Base-by-base conservation (phyloP, 1,284 basidiomycete genomes). In the Leccinum ponderosum region DNA sequence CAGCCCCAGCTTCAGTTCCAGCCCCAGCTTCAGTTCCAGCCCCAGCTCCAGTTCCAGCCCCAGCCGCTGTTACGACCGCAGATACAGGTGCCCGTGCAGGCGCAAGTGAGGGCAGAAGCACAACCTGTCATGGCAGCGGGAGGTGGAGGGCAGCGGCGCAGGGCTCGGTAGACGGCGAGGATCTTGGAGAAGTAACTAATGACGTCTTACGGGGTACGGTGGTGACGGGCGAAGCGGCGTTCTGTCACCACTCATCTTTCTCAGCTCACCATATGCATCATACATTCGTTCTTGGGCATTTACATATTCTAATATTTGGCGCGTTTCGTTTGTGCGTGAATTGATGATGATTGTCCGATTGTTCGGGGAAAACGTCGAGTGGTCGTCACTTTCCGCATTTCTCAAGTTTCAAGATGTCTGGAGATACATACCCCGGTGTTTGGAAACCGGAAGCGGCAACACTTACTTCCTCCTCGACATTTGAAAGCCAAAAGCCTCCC, bases 51-150 rank as follows among this genome's bases (percentile, higher is more conserved):
- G 15, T 7, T 15, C 3, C 42, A 44, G n/a, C 42, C 42, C 6
- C 42, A 44, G 33, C 12, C 31, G 31, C 31, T 33, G 39, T n/a
- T 44, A 44, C 44, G 44, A 47, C 17, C 44, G 14, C 47, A 50
- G 17, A 33, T 29, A 33, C 51, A 50, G 17, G 53, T 29, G 53
- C 51, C 29, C 8, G 42, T 22, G 6, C 50, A 9, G 6, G 39
- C 35, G 20, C 51, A 42, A 37, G 25, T 47, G 44, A 47, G 17
- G 9, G 20, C 44, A 47, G 17, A 47, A 47, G 44, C 44, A 3
- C 44, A 47, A 17, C 15, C 57, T 44, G 53, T 58, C 48, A n/a
- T 55, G 8, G 53, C 50, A 15, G 60, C 51, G n/a, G 69, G 57
- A 0, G 55, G 48, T 25, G 51, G 52, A 33, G 51, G 65, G 2